These are phyloP conservation scores for Dactylonectria macrodidyma DNA, from an alignment of 2,329 filamentous ascomycete species.

Conservation along the genomic window DNA sequence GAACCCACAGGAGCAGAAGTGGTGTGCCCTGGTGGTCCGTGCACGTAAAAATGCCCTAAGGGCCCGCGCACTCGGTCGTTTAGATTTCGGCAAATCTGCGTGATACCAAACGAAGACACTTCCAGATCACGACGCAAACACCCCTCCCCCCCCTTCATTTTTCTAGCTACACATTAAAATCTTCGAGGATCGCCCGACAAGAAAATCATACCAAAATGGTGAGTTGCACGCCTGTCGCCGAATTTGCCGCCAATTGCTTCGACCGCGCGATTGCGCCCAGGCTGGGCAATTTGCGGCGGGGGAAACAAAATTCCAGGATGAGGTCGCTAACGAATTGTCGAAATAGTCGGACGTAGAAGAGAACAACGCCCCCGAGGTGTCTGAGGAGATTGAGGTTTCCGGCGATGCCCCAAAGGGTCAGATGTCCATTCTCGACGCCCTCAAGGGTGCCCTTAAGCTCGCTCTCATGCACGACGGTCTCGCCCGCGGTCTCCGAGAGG, in stretches of 20 bases:
- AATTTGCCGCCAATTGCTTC: slow-evolving; percentile 38
- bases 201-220: slow-evolving; percentile 72
- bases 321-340: slow-evolving; percentile 41
- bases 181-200: slow-evolving; percentile 80
- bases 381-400: slow-evolving; percentile 94
- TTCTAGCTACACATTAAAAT: slow-evolving; percentile 60
- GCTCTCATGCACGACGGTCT: slow-evolving; percentile 99
- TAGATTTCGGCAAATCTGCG: slow-evolving; percentile 57
- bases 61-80: slow-evolving; percentile 51
- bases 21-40: slow-evolving; percentile 60
- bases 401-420: slow-evolving; percentile 92
- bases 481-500: slow-evolving; percentile 97
- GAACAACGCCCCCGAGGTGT: slow-evolving; percentile 87
- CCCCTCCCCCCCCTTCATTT: slow-evolving; percentile 41
- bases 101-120: slow-evolving; percentile 50
- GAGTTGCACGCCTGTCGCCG: slow-evolving; percentile 51
- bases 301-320: slow-evolving; percentile 13
- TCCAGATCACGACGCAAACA: slow-evolving; percentile 50
- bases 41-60: slow-evolving; percentile 62
- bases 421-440: slow-evolving; percentile 98
- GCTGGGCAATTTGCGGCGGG: slow-evolving; percentile 20
- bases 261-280: slow-evolving; percentile 8
- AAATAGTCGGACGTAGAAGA: slow-evolving; percentile 99
- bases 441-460: slow-evolving; percentile 99
- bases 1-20: slow-evolving; percentile 26